Evolutionary conservation across 2,329 filamentous ascomycete genomes (phyloP), one percentile per base, ranked within the genome.

Genomic region (Coniosporium tulheliwenetii): DNA sequence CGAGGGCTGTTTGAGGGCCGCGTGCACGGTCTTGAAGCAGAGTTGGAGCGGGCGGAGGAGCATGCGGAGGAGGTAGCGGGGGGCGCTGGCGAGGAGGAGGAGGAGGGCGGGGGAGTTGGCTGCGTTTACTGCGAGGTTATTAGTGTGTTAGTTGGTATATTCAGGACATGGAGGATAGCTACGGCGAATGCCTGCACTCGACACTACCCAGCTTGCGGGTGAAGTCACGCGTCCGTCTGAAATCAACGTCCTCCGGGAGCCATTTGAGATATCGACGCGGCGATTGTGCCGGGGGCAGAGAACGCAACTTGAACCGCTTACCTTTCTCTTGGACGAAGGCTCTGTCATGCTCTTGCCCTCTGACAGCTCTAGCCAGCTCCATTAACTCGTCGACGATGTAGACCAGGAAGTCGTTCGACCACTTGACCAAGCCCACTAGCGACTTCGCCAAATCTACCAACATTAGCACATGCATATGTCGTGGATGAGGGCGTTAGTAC

Each of bases 391-490:
- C 69, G 34, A 77, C 52, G 26, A 77, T 59, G 51, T 67, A 76
- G 14, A 68, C 62, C 44, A 70, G 66, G 39, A 78, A 65, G 46
- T 89, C 80, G 31, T 86, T 67, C 0, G 75, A 75, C 87, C 87
- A 95, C 52, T 74, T 79, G 3, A 81, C 75, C 41, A 85, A 81
- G 15, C 84, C 83, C 5, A 79, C 72, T 9, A 93, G 64, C 36
- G 79, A 74, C 34, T 78, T 74, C 2, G 89, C 73, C 10, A 85
- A 75, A 53, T 89, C 84, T 77, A 32, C 15, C 14, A 41, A 31
- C 1, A 5, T 13, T 30, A 41, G n/a, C 12, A 8, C 12, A 26
- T 7, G 16, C 14, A 37, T 7, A 26, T n/a, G 36, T 9, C 42
- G 13, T 13, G n/a, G n/a, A 5, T 3, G 12, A 33, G 26, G 19